Conservation (phyloP, 768 basidiomycete genomes). For the Panus rudis region DNA sequence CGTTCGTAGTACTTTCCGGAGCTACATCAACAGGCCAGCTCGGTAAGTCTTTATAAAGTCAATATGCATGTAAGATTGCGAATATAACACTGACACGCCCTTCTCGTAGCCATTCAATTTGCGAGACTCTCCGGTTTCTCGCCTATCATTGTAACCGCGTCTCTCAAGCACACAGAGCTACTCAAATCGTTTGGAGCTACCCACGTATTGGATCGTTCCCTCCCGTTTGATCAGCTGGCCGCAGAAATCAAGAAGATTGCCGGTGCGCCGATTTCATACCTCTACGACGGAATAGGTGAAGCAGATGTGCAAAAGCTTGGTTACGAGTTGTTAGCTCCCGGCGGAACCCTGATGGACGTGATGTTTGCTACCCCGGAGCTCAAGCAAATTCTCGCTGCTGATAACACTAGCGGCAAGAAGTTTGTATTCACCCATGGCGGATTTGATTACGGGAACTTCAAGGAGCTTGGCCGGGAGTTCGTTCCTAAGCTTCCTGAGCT, state of each 20-base stretch:
- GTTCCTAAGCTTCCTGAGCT: slow-evolving; percentile 10
- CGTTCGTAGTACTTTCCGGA: slow-evolving; percentile 22
- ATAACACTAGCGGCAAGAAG: no score
- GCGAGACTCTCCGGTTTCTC: slow-evolving; percentile 7
- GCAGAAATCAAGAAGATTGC: slow-evolving; percentile 1
- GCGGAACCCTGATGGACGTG: slow-evolving; percentile 13
- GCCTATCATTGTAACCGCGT: slow-evolving; percentile 11
- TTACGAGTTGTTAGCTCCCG: slow-evolving; percentile 15
- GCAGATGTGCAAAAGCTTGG: slow-evolving; percentile 10
- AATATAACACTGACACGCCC: background rate
- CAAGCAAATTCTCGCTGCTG: no score
- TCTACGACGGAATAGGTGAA: slow-evolving; percentile 13
- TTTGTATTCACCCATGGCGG: no score
- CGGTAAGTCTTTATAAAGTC: slow-evolving; percentile 13
- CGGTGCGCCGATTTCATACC: slow-evolving; percentile 3
- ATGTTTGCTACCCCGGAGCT: no score
- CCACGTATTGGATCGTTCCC: slow-evolving; percentile 7
- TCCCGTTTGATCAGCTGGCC: background rate
- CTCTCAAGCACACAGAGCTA: slow-evolving; percentile 3
- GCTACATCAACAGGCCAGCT: slow-evolving; percentile 20
- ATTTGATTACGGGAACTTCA: background rate
- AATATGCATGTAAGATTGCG: background rate
- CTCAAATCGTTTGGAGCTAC: slow-evolving; percentile 11
- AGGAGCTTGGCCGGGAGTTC: background rate
- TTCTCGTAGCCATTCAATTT: slow-evolving; percentile 1